phyloP scores from a whole-genome alignment of 352 stramenopile species.

The Stephanocyclus meneghinianus region DNA sequence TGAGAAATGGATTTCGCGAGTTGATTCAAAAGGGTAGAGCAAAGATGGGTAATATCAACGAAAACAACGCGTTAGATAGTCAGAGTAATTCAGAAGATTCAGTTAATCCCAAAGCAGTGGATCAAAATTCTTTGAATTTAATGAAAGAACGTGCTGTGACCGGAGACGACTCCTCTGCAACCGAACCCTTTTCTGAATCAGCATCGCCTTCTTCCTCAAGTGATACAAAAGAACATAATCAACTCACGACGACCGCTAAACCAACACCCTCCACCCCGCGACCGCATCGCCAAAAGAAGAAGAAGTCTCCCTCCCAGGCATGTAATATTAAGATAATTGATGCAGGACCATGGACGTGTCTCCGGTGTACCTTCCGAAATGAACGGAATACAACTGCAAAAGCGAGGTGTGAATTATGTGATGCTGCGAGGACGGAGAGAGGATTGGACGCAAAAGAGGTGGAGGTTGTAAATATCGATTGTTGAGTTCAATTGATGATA shows the following conservation, averaged over 20 bases:
- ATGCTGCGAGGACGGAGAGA: neutral
- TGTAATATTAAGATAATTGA: constrained; percentile 2
- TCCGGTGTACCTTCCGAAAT: constrained; percentile 37
- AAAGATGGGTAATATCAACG: neutral
- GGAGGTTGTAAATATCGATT: constrained; percentile 38
- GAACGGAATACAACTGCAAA: constrained; percentile 17
- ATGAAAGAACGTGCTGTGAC: neutral
- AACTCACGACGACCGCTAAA: neutral
- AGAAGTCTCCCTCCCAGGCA: neutral
- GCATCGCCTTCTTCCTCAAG: neutral
- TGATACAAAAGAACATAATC: neutral
- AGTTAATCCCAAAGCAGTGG: neutral
- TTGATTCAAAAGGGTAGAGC: neutral
- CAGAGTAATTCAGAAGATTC: neutral
- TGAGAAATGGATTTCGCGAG: neutral
- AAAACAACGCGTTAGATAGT: neutral
- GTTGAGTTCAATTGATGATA: neutral
- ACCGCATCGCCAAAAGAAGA: constrained; percentile 1
- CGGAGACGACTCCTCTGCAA: neutral
- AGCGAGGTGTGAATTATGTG: constrained; percentile 38
- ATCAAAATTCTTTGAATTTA: neutral
- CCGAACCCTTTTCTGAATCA: neutral
- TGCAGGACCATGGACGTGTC: constrained; percentile 28
- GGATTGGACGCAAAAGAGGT: neutral
- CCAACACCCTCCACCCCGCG: neutral